Conservation (phyloP, 768 basidiomycete genomes). For the Trametes punicea region DNA sequence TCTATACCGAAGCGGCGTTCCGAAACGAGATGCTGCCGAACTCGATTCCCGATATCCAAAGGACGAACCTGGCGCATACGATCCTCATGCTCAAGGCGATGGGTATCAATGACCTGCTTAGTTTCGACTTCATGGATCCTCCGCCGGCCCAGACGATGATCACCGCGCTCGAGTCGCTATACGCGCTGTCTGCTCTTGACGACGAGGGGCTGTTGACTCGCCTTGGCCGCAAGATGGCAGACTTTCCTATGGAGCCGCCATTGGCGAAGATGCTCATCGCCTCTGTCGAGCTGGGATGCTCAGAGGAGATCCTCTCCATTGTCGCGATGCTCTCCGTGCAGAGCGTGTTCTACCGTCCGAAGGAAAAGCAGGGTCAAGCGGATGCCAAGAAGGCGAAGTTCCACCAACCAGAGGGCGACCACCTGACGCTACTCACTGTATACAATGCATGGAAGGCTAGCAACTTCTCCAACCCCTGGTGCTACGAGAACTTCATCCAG, state of each 20-base stretch:
- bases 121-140: constrained; percentile 99
- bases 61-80: constrained; percentile 88
- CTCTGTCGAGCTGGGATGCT: constrained; percentile 95
- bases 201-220: constrained; percentile 95
- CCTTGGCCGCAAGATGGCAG: constrained; percentile 97
- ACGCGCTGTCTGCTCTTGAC: constrained; percentile 93
- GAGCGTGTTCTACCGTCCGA: constrained; percentile 97
- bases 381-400: constrained; percentile 99
- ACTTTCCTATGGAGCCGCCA: constrained; percentile 97
- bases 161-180: constrained; percentile 90
- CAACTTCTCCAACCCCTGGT: constrained; percentile 98
- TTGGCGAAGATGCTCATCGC: constrained; percentile 98
- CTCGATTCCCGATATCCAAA: constrained; percentile 96
- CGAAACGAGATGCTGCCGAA: constrained; percentile 98
- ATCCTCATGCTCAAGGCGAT: constrained; percentile 97
- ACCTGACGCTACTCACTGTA: constrained; percentile 86
- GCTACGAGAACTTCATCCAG: constrained; percentile 98
- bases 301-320: constrained; percentile 95
- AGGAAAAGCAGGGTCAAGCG: constrained; percentile 98
- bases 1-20: constrained; percentile 97
- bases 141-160: constrained; percentile 97
- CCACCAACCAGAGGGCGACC: constrained; percentile 98
- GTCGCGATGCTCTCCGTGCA: constrained; percentile 98
- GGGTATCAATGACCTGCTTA: constrained; percentile 96
- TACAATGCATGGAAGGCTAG: constrained; percentile 98